Evolutionary conservation across 2,329 filamentous ascomycete genomes (phyloP).

Genomic region (Trichoderma arundinaceum): DNA sequence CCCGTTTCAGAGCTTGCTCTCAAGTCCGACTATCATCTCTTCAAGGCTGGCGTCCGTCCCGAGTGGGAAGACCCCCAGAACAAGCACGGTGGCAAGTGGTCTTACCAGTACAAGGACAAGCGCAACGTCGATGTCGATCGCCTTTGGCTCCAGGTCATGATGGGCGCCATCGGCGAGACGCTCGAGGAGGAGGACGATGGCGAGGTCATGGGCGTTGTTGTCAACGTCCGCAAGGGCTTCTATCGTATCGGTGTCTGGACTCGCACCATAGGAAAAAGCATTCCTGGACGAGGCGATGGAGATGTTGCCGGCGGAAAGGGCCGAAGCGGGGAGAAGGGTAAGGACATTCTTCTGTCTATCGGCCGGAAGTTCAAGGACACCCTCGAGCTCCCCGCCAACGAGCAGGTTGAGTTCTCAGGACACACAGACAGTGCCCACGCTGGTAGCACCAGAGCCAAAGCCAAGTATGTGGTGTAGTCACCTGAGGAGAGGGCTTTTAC

Average conservation of each 20-base stretch:
- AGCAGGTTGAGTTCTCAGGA: slow-evolving; percentile 91
- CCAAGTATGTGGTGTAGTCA: slow-evolving; percentile 82
- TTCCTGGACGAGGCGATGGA: slow-evolving; percentile 75
- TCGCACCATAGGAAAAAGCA: slow-evolving; percentile 85
- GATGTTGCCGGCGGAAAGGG: slow-evolving; percentile 78
- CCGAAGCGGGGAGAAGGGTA: slow-evolving; percentile 79
- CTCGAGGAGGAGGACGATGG: slow-evolving; percentile 93
- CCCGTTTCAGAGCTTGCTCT: slow-evolving; percentile 92
- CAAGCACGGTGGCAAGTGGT: slow-evolving; percentile 99
- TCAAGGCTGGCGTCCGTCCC: slow-evolving; percentile 95
- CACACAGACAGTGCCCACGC: slow-evolving; percentile 93
- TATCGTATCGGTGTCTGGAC: slow-evolving; percentile 99
- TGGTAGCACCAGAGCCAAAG: slow-evolving; percentile 93
- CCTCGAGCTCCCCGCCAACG: slow-evolving; percentile 75
- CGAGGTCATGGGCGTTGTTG: slow-evolving; percentile 98
- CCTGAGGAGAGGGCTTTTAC: slow-evolving; percentile 13
- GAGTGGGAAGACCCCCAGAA: slow-evolving; percentile 99
- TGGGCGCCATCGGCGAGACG: slow-evolving; percentile 95
- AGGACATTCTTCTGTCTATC: slow-evolving; percentile 82
- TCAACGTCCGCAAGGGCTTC: slow-evolving; percentile 98
- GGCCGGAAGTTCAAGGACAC: slow-evolving; percentile 93
- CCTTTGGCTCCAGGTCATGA: slow-evolving; percentile 96
- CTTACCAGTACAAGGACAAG: slow-evolving; percentile 97
- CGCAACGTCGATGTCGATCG: slow-evolving; percentile 89
- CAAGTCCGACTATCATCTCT: slow-evolving; percentile 99